phyloP scores from a whole-genome alignment of 768 basidiomycete species.

The Lactarius trivialis region DNA sequence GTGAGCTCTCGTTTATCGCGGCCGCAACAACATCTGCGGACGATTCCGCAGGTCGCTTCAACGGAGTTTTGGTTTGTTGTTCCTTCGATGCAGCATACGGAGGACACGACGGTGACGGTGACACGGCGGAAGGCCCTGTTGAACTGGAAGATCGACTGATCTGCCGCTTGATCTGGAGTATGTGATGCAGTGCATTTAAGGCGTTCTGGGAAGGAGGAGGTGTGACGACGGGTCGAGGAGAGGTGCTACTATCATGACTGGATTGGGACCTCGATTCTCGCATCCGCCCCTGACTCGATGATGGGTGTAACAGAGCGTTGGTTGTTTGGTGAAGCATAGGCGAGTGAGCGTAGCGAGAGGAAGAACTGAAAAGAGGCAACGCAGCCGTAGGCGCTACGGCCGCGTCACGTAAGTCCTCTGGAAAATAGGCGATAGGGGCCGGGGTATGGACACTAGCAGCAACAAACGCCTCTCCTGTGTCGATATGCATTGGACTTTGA shows the following conservation, averaged over 20 bases:
- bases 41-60: neutral
- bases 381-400: neutral
- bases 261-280: neutral
- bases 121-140: neutral
- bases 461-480: neutral
- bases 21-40: slow-evolving; percentile 14
- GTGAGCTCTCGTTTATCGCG: slow-evolving; percentile 10
- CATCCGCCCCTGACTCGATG: neutral
- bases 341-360: neutral
- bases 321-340: neutral
- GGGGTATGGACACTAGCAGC: neutral
- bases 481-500: neutral
- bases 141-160: neutral
- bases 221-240: neutral
- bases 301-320: neutral
- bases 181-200: neutral
- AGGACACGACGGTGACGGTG: neutral
- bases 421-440: neutral
- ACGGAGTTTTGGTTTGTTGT: neutral
- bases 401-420: neutral
- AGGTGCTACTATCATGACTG: neutral
- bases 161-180: slow-evolving; percentile 7
- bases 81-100: neutral
- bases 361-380: neutral
- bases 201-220: slow-evolving; percentile 7